A percentile compares a stretch with the other conserved stretches of the same genome.
phyloP scores from a whole-genome alignment of 2,329 filamentous ascomycete species.

The Dothistroma septosporum region DNA sequence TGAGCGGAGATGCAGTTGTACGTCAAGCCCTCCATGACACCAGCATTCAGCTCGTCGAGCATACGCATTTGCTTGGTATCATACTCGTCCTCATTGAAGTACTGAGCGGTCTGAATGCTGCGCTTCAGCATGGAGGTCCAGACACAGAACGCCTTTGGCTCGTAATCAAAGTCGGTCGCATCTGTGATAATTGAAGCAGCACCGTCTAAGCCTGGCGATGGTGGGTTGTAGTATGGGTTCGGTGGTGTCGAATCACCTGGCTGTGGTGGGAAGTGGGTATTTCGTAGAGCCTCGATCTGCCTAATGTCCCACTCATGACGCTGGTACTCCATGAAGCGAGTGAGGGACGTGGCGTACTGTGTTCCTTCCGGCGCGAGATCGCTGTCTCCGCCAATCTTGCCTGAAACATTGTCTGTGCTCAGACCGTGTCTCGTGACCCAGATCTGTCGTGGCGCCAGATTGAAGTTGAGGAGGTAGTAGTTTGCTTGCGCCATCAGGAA shows the following conservation, averaged over 20 bases:
- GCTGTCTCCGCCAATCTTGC: conserved; percentile 89
- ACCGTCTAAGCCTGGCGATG: conserved; percentile 18
- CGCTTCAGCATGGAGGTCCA: conserved; percentile 98
- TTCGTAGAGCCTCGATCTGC: conserved; percentile 71
- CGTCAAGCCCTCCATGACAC: conserved; percentile 89
- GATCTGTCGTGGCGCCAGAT: conserved; percentile 88
- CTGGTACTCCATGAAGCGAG: conserved; percentile 78
- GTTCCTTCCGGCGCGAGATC: conserved; percentile 75
- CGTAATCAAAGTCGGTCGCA: conserved; percentile 43
- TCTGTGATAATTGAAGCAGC: conserved; percentile 15
- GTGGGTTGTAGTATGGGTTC: conserved; percentile 73
- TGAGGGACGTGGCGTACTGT: conserved; percentile 72
- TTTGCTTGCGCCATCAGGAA: conserved; percentile 91
- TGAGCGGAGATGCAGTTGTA: conserved; percentile 82
- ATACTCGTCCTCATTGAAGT: conserved; percentile 93
- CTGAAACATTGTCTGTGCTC: conserved; percentile 78
- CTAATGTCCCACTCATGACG: conserved; percentile 76
- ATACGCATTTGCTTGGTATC: conserved; percentile 73
- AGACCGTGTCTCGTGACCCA: conserved; percentile 97
- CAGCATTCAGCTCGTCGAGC: conserved; percentile 90
- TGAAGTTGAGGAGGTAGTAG: conserved; percentile 95
- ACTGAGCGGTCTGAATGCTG: conserved; percentile 79
- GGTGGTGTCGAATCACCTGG: conserved; percentile 91
- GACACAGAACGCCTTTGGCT: conserved; percentile 82
- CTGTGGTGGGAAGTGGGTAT: conserved; percentile 80